Percentiles rank a stretch among this genome's conserved stretches.
These are phyloP conservation scores for Leccinum variicolor DNA, from an alignment of 768 basidiomycete species.

Conservation along the genomic window DNA sequence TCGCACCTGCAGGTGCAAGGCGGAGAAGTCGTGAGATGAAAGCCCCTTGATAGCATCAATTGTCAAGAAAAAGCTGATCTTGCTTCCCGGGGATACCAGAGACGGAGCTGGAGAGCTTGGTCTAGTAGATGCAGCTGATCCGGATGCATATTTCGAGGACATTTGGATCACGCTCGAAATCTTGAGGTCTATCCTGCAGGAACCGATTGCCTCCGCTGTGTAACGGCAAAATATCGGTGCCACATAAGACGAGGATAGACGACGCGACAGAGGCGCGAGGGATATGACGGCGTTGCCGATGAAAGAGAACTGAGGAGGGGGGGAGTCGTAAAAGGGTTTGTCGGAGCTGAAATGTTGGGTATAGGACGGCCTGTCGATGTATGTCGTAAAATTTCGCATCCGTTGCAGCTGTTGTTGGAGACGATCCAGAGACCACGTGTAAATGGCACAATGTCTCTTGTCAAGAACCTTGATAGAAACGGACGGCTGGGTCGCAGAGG, in stretches of 20 bases:
- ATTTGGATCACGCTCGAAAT: conserved; percentile 63
- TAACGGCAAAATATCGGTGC: conserved; percentile 93
- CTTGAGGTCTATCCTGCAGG: conserved; percentile 84
- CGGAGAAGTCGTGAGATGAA: conserved; percentile 84
- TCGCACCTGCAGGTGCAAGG: conserved; percentile 83
- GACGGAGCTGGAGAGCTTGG: conserved; percentile 73
- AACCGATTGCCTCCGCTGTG: conserved; percentile 93
- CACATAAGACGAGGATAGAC: conserved; percentile 67
- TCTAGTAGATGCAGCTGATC: conserved; percentile 66
- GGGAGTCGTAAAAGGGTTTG: conserved; percentile 88
- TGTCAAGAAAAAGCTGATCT: conserved; percentile 79
- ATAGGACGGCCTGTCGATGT: conserved; percentile 90
- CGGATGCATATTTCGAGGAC: conserved; percentile 55
- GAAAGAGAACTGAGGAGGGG: conserved; percentile 87
- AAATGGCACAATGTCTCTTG: conserved; percentile 80
- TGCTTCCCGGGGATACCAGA: conserved; percentile 68
- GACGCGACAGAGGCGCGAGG: conserved; percentile 74
- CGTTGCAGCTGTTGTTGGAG: conserved; percentile 86
- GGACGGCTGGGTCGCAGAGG: conserved; percentile 72
- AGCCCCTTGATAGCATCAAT: conserved; percentile 88
- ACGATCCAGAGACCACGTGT: conserved; percentile 87
- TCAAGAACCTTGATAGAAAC: conserved; percentile 92
- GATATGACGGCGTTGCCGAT: conserved; percentile 86
- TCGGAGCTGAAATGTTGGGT: conserved; percentile 92
- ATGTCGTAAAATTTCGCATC: conserved; percentile 90